Conservation (phyloP, 2,329 filamentous ascomycete species). For the Colletotrichum cuscutae region DNA sequence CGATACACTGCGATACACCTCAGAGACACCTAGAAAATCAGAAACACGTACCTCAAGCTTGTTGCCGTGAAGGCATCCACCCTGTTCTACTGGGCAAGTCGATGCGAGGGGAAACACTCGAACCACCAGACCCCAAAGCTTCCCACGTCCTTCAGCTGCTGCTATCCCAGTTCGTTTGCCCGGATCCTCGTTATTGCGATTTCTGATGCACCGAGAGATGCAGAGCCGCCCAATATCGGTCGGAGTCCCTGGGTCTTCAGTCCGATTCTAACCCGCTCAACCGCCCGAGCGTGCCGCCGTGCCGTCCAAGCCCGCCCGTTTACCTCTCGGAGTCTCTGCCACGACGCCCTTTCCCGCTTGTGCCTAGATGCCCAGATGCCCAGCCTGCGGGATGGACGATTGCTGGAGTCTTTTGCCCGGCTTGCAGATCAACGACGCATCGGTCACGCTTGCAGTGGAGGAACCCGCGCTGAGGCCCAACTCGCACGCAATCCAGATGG, state of each 20-base stretch:
- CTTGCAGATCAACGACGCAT: conserved; percentile 8
- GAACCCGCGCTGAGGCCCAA: not conserved
- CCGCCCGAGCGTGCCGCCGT: conserved; percentile 28
- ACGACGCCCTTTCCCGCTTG: not conserved
- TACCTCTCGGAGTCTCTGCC: not conserved
- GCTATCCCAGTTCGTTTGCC: not conserved
- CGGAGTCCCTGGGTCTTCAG: conserved; percentile 11
- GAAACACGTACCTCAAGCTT: conserved; percentile 13
- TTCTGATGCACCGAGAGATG: not conserved
- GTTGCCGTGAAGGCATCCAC: conserved; percentile 14
- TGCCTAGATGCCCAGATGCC: conserved; percentile 22
- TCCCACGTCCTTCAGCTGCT: not conserved
- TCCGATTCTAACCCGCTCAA: conserved; percentile 15
- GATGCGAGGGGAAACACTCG: conserved; percentile 25
- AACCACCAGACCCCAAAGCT: not conserved
- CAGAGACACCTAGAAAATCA: not conserved
- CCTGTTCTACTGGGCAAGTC: conserved; percentile 4
- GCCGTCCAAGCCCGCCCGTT: conserved; percentile 25
- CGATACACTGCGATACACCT: not conserved
- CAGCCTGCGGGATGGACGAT: conserved; percentile 16
- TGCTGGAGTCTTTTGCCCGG: conserved; percentile 21
- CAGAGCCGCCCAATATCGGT: conserved; percentile 14
- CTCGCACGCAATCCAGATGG: not conserved
- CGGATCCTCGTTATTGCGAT: not conserved
- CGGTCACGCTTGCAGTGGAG: not conserved